A percentile compares a stretch with the other conserved stretches of the same genome.
phyloP scores from a whole-genome alignment of 208 protist genomes.

The Crithidia fasciculata region DNA sequence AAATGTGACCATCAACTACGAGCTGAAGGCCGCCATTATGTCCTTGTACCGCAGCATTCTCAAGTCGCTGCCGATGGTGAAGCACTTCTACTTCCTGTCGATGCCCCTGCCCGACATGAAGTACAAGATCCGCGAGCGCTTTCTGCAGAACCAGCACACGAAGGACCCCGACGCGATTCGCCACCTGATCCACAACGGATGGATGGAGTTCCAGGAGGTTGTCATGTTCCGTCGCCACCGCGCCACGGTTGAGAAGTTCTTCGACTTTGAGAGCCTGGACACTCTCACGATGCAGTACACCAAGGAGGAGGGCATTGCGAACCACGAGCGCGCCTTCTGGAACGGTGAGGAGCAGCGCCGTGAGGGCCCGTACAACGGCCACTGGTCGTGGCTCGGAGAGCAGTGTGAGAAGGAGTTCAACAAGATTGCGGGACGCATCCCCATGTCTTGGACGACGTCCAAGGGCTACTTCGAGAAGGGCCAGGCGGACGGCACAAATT shows the following conservation, averaged over 20 bases:
- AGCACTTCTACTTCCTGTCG: constrained; percentile 89
- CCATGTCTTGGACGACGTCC: constrained; percentile 79
- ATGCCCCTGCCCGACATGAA: constrained; percentile 87
- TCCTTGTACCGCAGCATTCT: constrained; percentile 86
- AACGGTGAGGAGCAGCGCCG: constrained; percentile 87
- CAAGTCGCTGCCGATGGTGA: constrained; percentile 84
- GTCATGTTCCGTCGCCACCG: constrained; percentile 79
- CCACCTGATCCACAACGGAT: constrained; percentile 88
- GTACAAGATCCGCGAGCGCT: constrained; percentile 78
- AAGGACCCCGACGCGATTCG: constrained; percentile 89
- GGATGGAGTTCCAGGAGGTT: constrained; percentile 89
- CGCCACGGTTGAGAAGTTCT: constrained; percentile 85
- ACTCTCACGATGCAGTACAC: constrained; percentile 72
- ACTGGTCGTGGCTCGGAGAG: constrained; percentile 89
- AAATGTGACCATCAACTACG: constrained; percentile 75
- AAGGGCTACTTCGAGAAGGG: constrained; percentile 90
- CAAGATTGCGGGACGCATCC: constrained; percentile 81
- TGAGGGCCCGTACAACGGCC: constrained; percentile 86
- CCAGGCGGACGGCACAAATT: constrained; percentile 87
- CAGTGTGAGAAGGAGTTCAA: constrained; percentile 84
- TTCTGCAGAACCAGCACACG: constrained; percentile 88
- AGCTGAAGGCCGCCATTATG: constrained; percentile 68
- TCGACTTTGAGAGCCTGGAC: constrained; percentile 78
- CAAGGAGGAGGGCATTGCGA: constrained; percentile 78
- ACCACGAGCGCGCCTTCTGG: constrained; percentile 83